Evolutionary conservation across 176 grass and related monocot genomes (phyloP).

Genomic region (Musa schizocarpa): DNA sequence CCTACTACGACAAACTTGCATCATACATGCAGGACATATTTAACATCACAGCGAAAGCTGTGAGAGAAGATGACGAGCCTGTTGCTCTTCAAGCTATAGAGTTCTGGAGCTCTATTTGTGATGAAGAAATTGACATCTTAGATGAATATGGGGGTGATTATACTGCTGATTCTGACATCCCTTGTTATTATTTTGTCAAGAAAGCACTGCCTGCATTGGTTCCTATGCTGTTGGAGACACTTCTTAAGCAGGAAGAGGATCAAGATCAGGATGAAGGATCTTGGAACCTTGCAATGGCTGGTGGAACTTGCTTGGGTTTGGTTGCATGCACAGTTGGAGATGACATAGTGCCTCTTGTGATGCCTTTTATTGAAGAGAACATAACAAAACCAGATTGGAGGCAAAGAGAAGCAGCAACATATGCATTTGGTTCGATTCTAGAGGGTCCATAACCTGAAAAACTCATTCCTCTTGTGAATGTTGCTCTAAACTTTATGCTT

Average conservation of each 20-base stretch:
- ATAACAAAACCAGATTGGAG: constrained; percentile 12
- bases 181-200: constrained; percentile 18
- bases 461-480: constrained; percentile 5
- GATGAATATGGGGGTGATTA: constrained; percentile 10
- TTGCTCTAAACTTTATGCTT: constrained; percentile 16
- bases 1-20: constrained; percentile 12
- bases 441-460: constrained; percentile 14
- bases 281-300: constrained; percentile 20
- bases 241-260: constrained; percentile 17
- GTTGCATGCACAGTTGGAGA: constrained; percentile 13
- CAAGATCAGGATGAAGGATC: constrained; percentile 17
- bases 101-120: constrained; percentile 14
- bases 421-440: constrained; percentile 19
- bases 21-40: constrained; percentile 20
- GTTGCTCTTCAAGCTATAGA: constrained; percentile 17
- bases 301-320: constrained; percentile 16
- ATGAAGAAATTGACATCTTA: constrained; percentile 18
- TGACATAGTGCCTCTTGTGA: constrained; percentile 14
- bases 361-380: constrained; percentile 14
- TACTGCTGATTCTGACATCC: constrained; percentile 12
- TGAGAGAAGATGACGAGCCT: constrained; percentile 16
- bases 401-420: constrained; percentile 13
- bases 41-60: constrained; percentile 11
- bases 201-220: constrained; percentile 13
- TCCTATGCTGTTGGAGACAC: constrained; percentile 14